These are phyloP conservation scores for Aureobasidium sp. DNA, from an alignment of 2,329 filamentous ascomycete genomes.

Conservation along the genomic window DNA sequence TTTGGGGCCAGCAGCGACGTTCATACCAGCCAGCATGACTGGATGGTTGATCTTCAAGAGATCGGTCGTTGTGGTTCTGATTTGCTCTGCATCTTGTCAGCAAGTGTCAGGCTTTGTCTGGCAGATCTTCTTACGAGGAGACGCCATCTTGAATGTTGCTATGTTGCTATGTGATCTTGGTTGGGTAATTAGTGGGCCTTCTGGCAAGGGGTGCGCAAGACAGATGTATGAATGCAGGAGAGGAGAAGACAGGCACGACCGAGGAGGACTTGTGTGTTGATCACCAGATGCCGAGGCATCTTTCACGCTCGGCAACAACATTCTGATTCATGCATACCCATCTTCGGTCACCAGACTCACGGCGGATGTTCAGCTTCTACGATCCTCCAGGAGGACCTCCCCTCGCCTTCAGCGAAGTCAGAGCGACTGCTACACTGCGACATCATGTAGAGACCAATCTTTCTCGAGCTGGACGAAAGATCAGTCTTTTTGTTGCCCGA, in stretches of 20 bases:
- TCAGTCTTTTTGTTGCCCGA: background rate
- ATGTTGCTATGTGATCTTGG: background rate
- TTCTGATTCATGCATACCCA: background rate
- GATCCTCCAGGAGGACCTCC: too few species aligned
- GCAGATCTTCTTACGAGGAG: conserved; percentile 56
- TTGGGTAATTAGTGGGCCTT: conserved; percentile 13
- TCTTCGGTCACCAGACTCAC: background rate
- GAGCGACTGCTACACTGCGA: background rate
- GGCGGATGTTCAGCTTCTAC: background rate
- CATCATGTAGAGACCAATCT: too few species aligned
- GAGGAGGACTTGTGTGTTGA: conserved; percentile 6
- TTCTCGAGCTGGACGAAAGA: background rate
- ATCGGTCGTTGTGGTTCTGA: conserved; percentile 88
- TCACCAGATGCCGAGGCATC: conserved; percentile 10
- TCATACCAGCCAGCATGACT: conserved; percentile 94
- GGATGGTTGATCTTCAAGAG: conserved; percentile 98
- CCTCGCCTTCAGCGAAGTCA: too few species aligned
- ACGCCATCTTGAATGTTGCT: conserved; percentile 50
- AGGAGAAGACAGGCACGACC: conserved; percentile 2
- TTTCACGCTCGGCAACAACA: background rate
- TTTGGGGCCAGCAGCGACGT: conserved; percentile 93
- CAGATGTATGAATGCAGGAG: background rate
- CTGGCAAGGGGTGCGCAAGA: background rate
- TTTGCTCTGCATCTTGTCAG: conserved; percentile 54
- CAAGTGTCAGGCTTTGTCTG: conserved; percentile 18